phyloP scores from a whole-genome alignment of 2,329 filamentous ascomycete species.

The Phoma sp. region DNA sequence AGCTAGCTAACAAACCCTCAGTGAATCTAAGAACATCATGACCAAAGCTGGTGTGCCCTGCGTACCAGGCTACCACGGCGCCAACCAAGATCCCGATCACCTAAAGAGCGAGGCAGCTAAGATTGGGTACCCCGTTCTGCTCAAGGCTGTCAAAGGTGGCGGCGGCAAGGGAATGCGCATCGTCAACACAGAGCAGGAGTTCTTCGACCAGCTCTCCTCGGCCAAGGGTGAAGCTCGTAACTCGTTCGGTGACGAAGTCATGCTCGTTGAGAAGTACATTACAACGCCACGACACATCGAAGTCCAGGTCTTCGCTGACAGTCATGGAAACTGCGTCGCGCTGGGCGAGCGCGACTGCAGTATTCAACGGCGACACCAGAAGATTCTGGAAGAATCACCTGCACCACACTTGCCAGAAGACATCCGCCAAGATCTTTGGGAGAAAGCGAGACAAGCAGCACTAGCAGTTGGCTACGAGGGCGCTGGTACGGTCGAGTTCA shows the following conservation, averaged over 20 bases:
- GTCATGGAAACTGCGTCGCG: constrained; percentile 69
- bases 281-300: constrained; percentile 72
- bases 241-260: constrained; percentile 71
- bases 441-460: constrained; percentile 69
- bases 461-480: constrained; percentile 71
- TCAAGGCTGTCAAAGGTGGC: constrained; percentile 71
- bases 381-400: constrained; percentile 71
- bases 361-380: constrained; percentile 71
- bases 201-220: constrained; percentile 66
- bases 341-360: constrained; percentile 72
- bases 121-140: constrained; percentile 70
- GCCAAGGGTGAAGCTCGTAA: constrained; percentile 70
- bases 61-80: constrained; percentile 93
- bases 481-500: constrained; percentile 72
- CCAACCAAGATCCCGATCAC: constrained; percentile 73
- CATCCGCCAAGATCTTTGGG: constrained; percentile 70
- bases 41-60: constrained; percentile 91
- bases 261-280: constrained; percentile 73
- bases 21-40: constrained; percentile 95
- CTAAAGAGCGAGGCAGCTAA: constrained; percentile 75
- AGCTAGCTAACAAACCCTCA: constrained; percentile 33
- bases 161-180: constrained; percentile 76
- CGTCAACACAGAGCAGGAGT: constrained; percentile 64
- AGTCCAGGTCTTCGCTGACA: constrained; percentile 72
- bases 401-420: constrained; percentile 67